phyloP scores from a whole-genome alignment of 148 eudicot genomes.

The Oxyria digyna region DNA sequence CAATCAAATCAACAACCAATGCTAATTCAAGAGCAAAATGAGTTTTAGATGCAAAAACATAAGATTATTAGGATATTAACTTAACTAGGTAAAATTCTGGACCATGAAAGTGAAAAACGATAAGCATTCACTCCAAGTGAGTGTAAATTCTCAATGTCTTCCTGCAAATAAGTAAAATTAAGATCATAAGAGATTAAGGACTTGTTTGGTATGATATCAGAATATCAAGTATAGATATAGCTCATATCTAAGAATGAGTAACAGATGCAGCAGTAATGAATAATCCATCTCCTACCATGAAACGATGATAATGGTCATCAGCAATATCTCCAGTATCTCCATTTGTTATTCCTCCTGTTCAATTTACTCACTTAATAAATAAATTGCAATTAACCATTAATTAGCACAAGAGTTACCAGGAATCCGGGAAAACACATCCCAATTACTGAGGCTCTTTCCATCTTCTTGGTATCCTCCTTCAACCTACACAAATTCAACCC shows the following conservation, averaged over 20 bases:
- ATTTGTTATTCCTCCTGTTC: conserved; percentile 25
- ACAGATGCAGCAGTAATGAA: not conserved
- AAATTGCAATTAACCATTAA: not conserved
- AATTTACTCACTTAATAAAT: not conserved
- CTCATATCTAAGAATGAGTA: not conserved
- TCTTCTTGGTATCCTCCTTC: conserved; percentile 60
- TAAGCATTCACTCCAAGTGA: conserved; percentile 68
- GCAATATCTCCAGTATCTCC: conserved; percentile 57
- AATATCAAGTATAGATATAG: too few species aligned
- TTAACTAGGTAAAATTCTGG: conserved; percentile 68
- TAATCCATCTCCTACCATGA: conserved; percentile 26
- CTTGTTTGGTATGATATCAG: too few species aligned
- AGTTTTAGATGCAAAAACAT: too few species aligned
- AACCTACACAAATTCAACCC: conserved; percentile 22
- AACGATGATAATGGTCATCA: conserved; percentile 79
- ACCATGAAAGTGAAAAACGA: conserved; percentile 78
- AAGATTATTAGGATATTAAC: not conserved
- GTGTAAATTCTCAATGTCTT: conserved; percentile 53
- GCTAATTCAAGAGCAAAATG: too few species aligned
- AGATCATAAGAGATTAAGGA: too few species aligned
- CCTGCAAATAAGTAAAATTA: conserved; percentile 21
- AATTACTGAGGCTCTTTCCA: conserved; percentile 49
- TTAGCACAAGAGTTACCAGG: conserved; percentile 13
- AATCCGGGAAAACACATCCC: conserved; percentile 75
- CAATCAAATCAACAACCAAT: too few species aligned